Conservation (phyloP, 345 rosid species). For the Sonneratia alba region DNA sequence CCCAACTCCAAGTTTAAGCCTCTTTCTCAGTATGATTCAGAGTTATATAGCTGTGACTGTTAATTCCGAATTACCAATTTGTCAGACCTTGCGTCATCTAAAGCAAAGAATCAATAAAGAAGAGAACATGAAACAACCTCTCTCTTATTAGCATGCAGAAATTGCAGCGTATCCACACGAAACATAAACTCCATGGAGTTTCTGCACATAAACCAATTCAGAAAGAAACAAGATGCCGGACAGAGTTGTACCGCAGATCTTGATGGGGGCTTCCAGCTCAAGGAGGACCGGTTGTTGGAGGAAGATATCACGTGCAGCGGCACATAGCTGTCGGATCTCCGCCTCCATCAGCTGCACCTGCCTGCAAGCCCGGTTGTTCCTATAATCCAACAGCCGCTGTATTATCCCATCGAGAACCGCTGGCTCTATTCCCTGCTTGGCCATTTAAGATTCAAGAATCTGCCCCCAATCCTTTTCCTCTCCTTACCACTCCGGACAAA, state of each 20-base stretch:
- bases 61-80: not conserved
- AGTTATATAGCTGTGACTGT: not conserved
- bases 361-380: conserved; percentile 49
- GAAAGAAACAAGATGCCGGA: not conserved
- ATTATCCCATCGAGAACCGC: conserved; percentile 60
- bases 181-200: not conserved
- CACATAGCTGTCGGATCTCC: conserved; percentile 78
- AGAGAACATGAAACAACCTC: not conserved
- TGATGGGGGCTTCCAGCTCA: conserved; percentile 81
- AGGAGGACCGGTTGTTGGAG: conserved; percentile 82
- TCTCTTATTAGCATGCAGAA: not conserved
- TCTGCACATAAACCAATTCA: not conserved
- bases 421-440: conserved; percentile 51
- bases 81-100: not conserved
- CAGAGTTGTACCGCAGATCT: conserved; percentile 62
- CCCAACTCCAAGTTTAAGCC: not conserved
- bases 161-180: not conserved
- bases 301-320: conserved; percentile 52
- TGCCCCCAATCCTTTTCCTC: not conserved
- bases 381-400: conserved; percentile 50
- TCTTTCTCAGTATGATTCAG: not conserved
- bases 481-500: not conserved
- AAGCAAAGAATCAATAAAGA: not conserved
- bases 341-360: conserved; percentile 68
- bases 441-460: conserved; percentile 22